Evolutionary conservation across 306 rosid genomes (phyloP).

Genomic region (Inga leiocalycina): DNA sequence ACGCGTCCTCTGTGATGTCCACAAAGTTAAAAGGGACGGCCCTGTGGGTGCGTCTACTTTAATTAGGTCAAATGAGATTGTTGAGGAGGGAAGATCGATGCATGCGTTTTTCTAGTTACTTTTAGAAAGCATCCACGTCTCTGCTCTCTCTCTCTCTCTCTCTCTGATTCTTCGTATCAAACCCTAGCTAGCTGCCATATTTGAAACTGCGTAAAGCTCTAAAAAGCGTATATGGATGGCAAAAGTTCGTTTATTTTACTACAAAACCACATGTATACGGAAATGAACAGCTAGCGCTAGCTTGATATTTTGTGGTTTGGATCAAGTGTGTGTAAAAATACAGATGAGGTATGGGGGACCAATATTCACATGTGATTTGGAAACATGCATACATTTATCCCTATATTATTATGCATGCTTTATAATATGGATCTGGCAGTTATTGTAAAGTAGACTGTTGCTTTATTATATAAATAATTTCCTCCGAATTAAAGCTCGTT

Average conservation of each 20-base stretch:
- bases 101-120: constrained; percentile 20
- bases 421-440: background rate
- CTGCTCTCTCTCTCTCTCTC: too few species aligned
- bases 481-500: background rate
- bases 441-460: background rate
- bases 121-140: background rate
- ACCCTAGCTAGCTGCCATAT: background rate
- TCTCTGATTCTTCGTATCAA: background rate
- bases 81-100: background rate
- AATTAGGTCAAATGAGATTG: background rate
- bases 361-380: background rate
- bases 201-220: background rate
- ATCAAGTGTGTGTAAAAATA: background rate
- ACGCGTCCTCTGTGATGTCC: background rate
- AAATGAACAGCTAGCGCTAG: background rate
- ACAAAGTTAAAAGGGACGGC: background rate
- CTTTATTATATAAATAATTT: background rate
- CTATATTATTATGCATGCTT: background rate
- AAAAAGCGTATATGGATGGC: background rate
- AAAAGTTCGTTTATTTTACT: background rate
- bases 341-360: background rate
- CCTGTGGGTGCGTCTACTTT: background rate
- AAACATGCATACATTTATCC: background rate
- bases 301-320: background rate
- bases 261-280: background rate